Evolutionary conservation across 202 grass and related monocot species (phyloP).

Genomic region (Zizania palustris): DNA sequence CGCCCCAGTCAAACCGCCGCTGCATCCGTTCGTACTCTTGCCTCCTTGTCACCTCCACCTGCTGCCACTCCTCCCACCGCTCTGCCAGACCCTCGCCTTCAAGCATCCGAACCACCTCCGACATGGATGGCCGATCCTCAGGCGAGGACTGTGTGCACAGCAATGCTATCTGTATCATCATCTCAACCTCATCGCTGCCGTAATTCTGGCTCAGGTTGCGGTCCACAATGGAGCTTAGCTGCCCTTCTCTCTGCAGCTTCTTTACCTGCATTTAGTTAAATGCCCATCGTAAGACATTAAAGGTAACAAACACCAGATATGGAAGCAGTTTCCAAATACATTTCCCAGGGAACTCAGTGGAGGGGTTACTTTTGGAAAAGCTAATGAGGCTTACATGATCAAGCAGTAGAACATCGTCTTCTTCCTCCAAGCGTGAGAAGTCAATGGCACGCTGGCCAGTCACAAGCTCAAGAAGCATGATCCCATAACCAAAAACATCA

Average conservation of each 20-base stretch:
- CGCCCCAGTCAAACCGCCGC: constrained; percentile 57
- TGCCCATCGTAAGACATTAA: background rate
- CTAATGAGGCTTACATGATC: constrained; percentile 65
- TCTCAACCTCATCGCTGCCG: constrained; percentile 61
- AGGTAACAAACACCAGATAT: too few species aligned
- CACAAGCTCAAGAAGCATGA: constrained; percentile 93
- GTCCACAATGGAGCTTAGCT: constrained; percentile 69
- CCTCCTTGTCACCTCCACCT: constrained; percentile 64
- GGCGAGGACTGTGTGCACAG: constrained; percentile 82
- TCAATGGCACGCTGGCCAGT: constrained; percentile 88
- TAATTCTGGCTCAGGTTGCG: constrained; percentile 58
- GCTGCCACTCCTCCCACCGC: constrained; percentile 84
- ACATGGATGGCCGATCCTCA: constrained; percentile 81
- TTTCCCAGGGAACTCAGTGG: background rate
- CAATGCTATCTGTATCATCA: constrained; percentile 79
- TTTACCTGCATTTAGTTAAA: constrained; percentile 58
- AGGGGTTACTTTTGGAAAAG: background rate
- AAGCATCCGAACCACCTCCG: constrained; percentile 89
- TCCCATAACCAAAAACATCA: constrained; percentile 95
- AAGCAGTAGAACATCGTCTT: constrained; percentile 81
- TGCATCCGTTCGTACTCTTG: constrained; percentile 68
- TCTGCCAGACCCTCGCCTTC: constrained; percentile 79
- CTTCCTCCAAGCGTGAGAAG: constrained; percentile 71
- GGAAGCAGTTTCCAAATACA: constrained; percentile 14
- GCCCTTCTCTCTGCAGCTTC: constrained; percentile 65